These are phyloP conservation scores for Rhodotorula sphaerocarpa DNA, from an alignment of 768 basidiomycete species.

Conservation along the genomic window DNA sequence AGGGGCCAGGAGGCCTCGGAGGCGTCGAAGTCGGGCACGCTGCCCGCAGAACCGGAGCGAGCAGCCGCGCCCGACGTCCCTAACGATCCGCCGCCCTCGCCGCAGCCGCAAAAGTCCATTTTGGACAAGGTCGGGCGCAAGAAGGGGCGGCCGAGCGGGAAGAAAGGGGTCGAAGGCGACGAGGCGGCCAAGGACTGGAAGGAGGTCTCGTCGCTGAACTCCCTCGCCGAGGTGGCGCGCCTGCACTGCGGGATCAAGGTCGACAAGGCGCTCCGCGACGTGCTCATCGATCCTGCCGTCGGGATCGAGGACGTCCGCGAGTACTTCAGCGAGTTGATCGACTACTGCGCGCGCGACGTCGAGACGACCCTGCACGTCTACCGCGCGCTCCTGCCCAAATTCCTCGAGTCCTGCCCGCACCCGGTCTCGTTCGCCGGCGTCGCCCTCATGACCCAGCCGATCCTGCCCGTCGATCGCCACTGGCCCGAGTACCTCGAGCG, in stretches of 20 bases:
- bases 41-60: not conserved
- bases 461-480: constrained; percentile 77
- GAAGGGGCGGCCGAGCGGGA: not conserved
- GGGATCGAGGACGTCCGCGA: constrained; percentile 40
- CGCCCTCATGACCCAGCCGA: constrained; percentile 81
- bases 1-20: constrained; percentile 51
- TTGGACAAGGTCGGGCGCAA: not conserved
- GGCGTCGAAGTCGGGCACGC: not conserved
- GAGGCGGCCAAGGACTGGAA: constrained; percentile 57
- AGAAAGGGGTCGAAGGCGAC: constrained; percentile 9
- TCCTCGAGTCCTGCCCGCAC: constrained; percentile 73
- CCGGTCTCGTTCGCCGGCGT: constrained; percentile 89
- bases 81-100: too few species aligned
- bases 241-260: constrained; percentile 75
- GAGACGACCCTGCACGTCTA: constrained; percentile 74
- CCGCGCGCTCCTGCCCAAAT: constrained; percentile 65
- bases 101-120: not conserved
- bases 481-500: constrained; percentile 76
- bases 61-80: not conserved
- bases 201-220: constrained; percentile 82
- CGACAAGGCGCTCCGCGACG: constrained; percentile 67
- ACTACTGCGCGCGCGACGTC: constrained; percentile 81
- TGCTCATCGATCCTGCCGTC: constrained; percentile 54
- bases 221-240: constrained; percentile 80
- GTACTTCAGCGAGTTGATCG: constrained; percentile 54